Conservation (phyloP, 768 basidiomycete species). For the Rhodosporidiobolus sp. region DNA sequence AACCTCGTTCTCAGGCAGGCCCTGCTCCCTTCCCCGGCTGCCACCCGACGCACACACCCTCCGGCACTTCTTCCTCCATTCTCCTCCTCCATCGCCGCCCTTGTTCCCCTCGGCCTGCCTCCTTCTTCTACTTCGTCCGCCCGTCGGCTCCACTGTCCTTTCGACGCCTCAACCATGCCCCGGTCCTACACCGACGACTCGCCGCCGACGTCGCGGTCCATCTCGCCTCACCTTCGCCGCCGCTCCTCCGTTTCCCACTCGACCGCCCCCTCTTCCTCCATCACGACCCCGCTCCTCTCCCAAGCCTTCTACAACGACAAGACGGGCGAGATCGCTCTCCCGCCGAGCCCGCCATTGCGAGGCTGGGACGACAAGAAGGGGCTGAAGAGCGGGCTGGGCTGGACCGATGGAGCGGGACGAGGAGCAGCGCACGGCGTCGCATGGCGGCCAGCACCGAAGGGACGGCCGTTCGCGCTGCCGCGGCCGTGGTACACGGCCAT, state of each 20-base stretch:
- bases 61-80: too few relatives aligned
- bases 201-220: too few relatives aligned
- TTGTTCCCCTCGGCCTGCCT: too few relatives aligned
- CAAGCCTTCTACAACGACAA: conserved; percentile 17
- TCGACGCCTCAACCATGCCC: too few relatives aligned
- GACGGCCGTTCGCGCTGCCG: conserved; percentile 4
- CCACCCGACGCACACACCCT: too few relatives aligned
- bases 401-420: conserved; percentile 5
- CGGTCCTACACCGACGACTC: too few relatives aligned
- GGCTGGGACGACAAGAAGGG: conserved; percentile 34
- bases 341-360: conserved; percentile 28
- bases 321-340: conserved; percentile 31
- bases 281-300: conserved; percentile 16
- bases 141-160: too few relatives aligned
- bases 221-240: conserved; percentile 14
- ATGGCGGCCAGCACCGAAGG: conserved; percentile 16
- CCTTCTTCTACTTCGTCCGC: too few relatives aligned
- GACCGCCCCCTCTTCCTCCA: conserved; percentile 1
- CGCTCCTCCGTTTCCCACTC: conserved; percentile 21
- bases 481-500: conserved; percentile 21
- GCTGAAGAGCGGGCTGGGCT: conserved; percentile 23
- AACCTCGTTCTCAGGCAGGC: too few relatives aligned
- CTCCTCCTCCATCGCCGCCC: too few relatives aligned
- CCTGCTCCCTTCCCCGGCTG: too few relatives aligned
- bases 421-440: neutral